A percentile compares a stretch with the other conserved stretches of the same genome.
phyloP scores from a whole-genome alignment of 164 flowering plant species.

The Piper longum region DNA sequence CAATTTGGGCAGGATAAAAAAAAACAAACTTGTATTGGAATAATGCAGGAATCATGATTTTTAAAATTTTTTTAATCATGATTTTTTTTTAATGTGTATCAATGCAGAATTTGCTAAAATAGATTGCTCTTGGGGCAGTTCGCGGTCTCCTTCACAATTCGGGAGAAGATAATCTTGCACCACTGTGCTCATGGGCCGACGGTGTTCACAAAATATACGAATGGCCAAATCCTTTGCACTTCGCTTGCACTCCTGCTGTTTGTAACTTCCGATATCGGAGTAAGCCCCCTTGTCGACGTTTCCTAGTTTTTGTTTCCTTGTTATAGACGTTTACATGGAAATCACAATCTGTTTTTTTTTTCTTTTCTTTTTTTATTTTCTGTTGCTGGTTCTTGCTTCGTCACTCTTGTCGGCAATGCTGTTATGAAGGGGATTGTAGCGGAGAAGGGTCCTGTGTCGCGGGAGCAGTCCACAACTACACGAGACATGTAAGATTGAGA shows the following conservation, averaged over 20 bases:
- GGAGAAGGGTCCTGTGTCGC: conserved; percentile 51
- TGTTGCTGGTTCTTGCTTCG: background rate
- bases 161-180: conserved; percentile 43
- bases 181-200: conserved; percentile 76
- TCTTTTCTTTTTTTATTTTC: too few relatives aligned
- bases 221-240: conserved; percentile 76
- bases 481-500: conserved; percentile 12
- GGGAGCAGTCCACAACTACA: conserved; percentile 75
- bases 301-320: background rate
- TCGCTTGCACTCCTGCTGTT: conserved; percentile 57
- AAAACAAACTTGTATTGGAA: too few relatives aligned
- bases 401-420: background rate
- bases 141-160: conserved; percentile 42
- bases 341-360: background rate
- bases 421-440: conserved; percentile 68
- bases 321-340: too few relatives aligned
- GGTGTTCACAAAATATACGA: conserved; percentile 41
- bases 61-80: too few relatives aligned
- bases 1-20: too few relatives aligned
- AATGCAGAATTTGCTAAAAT: conserved; percentile 38
- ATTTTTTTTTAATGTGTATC: background rate
- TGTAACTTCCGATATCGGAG: conserved; percentile 56
- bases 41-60: background rate
- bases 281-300: conserved; percentile 6
- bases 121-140: conserved; percentile 51